Base-by-base conservation (phyloP, 495 filamentous ascomycete genomes). In the Penicillium salamii region DNA sequence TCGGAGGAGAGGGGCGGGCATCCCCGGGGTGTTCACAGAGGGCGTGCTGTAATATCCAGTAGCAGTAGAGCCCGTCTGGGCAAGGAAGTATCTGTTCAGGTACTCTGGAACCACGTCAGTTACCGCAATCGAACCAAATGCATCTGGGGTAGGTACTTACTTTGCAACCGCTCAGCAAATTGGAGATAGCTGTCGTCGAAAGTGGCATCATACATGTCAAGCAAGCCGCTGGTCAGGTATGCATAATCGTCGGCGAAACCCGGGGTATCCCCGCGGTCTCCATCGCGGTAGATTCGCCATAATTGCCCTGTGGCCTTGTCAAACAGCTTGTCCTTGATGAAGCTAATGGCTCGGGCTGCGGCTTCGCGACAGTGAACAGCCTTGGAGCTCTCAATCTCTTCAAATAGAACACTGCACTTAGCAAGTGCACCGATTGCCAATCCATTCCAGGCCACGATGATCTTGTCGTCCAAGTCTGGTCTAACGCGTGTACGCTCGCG, bases 161-260 rank as follows among this genome's bases (percentile, higher is more conserved):
- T 72, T 69, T 97, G 93, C 29, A 98, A 61, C 24, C 80, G 80
- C 57, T 93, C 87, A 0, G 93, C 95, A 76, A 90, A 93, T 41
- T 84, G 71, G 12, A 97, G 77, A 69, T 87, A 92, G 50, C 70
- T 68, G 52, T 87, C 86, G 32, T 96, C 84, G 55, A 89, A 88
- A 0, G 91, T 95, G 5, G 87, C 81, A 67, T 96, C 86, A 61
- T 96, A 96, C 50, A 98, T 78, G 54, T 93, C 84, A 41, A 97
- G 73, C 15, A 97, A 73, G 1, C 91, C 95, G 21, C 84, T 79
- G 40, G 91, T 89, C 42, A 97, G 59, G 66, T 88, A 96, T 3
- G 93, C 91, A 65, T 97, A 98, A 65, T 98, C 93, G 54, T 98
- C 93, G 5, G 91, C 91, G 66, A 97, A 95, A 1, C 82, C 93